Conservation (phyloP, 1,284 basidiomycete species). For the Ceratobasidium sp. region DNA sequence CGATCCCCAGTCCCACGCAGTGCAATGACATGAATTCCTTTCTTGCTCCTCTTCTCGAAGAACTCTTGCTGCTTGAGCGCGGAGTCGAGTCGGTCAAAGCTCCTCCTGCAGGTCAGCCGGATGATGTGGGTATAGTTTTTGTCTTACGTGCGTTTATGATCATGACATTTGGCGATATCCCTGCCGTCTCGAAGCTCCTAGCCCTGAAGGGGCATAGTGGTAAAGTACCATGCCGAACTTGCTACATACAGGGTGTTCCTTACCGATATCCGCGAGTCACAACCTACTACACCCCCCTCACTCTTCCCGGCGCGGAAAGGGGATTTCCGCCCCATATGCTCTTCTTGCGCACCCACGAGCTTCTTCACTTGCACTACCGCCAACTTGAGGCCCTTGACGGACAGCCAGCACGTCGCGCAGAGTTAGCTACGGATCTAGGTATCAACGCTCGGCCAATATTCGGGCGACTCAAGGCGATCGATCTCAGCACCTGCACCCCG, state of each 20-base stretch:
- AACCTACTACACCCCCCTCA: slow-evolving; percentile 50
- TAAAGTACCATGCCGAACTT: slow-evolving; percentile 49
- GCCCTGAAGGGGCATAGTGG: slow-evolving; percentile 50
- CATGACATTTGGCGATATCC: slow-evolving; percentile 47
- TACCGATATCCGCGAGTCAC: slow-evolving; percentile 38
- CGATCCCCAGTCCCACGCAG: slow-evolving; percentile 51
- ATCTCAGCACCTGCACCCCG: slow-evolving; percentile 39
- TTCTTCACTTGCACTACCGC: slow-evolving; percentile 25
- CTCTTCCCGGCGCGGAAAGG: slow-evolving; percentile 25
- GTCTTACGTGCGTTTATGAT: slow-evolving; percentile 43
- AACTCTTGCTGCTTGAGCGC: slow-evolving; percentile 30
- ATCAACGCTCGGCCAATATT: slow-evolving; percentile 30
- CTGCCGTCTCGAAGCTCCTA: slow-evolving; percentile 48
- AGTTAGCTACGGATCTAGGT: not conserved
- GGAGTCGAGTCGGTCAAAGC: slow-evolving; percentile 43
- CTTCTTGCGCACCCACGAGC: slow-evolving; percentile 37
- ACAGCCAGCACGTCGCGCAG: not conserved
- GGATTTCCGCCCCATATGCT: slow-evolving; percentile 35
- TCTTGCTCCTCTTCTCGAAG: slow-evolving; percentile 41
- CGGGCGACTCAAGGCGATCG: not conserved
- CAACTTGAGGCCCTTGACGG: not conserved
- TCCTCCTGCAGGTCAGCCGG: not conserved
- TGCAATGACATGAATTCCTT: slow-evolving; percentile 50
- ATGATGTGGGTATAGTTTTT: not conserved
- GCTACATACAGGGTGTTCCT: slow-evolving; percentile 48